phyloP scores from a whole-genome alignment of 148 eudicot species.

The Camellia granthamiana region DNA sequence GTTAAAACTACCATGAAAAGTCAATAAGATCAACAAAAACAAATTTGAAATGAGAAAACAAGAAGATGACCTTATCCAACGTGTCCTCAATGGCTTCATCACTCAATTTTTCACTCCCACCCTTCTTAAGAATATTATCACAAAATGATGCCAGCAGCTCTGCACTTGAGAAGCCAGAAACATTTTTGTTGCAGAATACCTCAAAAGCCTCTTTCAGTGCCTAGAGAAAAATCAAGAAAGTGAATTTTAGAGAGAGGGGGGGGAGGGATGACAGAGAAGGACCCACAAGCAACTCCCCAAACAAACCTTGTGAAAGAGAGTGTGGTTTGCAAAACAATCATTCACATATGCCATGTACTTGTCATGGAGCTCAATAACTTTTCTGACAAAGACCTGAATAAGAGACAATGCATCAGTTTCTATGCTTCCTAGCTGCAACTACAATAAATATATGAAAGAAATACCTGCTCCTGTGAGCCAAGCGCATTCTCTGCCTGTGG shows the following conservation, averaged over 20 bases:
- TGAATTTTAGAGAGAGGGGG: not conserved
- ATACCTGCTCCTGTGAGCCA: slow-evolving; percentile 40
- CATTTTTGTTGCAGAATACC: slow-evolving; percentile 33
- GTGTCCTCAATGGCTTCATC: slow-evolving; percentile 43
- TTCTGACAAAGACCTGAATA: slow-evolving; percentile 31
- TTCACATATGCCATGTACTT: slow-evolving; percentile 37
- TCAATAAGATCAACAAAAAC: not conserved
- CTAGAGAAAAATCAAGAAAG: slow-evolving; percentile 18
- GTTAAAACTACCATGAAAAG: not conserved
- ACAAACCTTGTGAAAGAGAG: slow-evolving; percentile 45
- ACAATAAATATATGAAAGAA: not conserved
- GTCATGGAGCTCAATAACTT: slow-evolving; percentile 43
- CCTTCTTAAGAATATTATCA: slow-evolving; percentile 34
- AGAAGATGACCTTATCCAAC: slow-evolving; percentile 26
- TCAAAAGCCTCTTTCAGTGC: slow-evolving; percentile 37
- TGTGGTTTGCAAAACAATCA: slow-evolving; percentile 29
- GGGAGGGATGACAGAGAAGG: not conserved
- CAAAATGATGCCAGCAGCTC: slow-evolving; percentile 33
- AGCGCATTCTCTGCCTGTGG: slow-evolving; percentile 25
- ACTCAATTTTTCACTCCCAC: slow-evolving; percentile 31
- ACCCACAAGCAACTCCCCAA: not conserved
- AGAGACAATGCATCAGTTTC: slow-evolving; percentile 15
- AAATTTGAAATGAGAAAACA: not conserved
- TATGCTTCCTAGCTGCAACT: not conserved
- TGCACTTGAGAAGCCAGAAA: slow-evolving; percentile 30